Evolutionary conservation across 2,329 filamentous ascomycete species (phyloP).

Genomic region (Didymella sp.): DNA sequence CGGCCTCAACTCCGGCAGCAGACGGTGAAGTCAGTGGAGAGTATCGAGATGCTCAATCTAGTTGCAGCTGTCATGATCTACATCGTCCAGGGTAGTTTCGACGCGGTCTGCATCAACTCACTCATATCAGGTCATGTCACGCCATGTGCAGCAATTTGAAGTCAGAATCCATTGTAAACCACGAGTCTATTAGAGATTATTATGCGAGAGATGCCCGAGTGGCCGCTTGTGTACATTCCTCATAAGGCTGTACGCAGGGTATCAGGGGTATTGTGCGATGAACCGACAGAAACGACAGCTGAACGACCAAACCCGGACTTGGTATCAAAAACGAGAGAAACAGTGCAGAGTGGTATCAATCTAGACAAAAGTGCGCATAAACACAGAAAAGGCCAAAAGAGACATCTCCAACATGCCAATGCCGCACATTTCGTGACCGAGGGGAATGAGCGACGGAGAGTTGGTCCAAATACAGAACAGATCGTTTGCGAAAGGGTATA

Average conservation of each 20-base stretch:
- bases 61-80: neutral
- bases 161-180: slow-evolving; percentile 20
- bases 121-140: slow-evolving; percentile 3
- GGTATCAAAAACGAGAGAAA: slow-evolving; percentile 51
- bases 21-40: neutral
- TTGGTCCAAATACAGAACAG: slow-evolving; percentile 38
- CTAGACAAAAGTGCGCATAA: slow-evolving; percentile 50
- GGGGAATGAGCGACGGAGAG: slow-evolving; percentile 36
- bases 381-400: slow-evolving; percentile 41
- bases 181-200: slow-evolving; percentile 51
- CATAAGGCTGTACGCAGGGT: slow-evolving; percentile 52
- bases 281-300: slow-evolving; percentile 43
- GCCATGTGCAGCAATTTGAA: neutral
- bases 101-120: neutral
- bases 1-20: neutral
- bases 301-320: slow-evolving; percentile 38
- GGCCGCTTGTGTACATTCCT: slow-evolving; percentile 51
- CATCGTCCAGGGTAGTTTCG: neutral
- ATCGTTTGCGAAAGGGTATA: slow-evolving; percentile 42
- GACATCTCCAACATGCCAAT: slow-evolving; percentile 46
- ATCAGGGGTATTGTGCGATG: slow-evolving; percentile 52
- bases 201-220: slow-evolving; percentile 49
- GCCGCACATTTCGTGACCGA: slow-evolving; percentile 45
- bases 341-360: slow-evolving; percentile 54
- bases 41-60: neutral